These are phyloP conservation scores for Ophiognomonia clavigignenti-juglandacearum DNA, from an alignment of 2,329 filamentous ascomycete genomes.

Conservation along the genomic window DNA sequence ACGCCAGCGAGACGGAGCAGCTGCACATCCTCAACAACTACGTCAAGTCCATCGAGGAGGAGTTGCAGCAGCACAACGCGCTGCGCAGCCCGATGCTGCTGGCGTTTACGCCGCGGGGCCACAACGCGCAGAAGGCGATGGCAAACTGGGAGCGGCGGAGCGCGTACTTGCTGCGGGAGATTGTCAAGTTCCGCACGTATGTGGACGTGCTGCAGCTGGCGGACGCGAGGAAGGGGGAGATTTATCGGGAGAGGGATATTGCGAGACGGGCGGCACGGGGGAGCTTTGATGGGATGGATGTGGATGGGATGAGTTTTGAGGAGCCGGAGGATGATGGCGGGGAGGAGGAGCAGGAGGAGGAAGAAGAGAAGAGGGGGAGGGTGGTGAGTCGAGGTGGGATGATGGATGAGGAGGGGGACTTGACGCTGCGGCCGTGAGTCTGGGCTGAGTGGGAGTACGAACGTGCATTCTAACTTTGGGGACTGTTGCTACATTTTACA, in stretches of 20 bases:
- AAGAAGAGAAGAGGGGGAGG: slow-evolving; percentile 20
- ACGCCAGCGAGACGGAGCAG: slow-evolving; percentile 74
- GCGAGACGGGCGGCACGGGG: slow-evolving; percentile 45
- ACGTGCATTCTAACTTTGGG: too few relatives aligned
- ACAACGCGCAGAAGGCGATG: slow-evolving; percentile 80
- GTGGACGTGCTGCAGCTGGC: slow-evolving; percentile 79
- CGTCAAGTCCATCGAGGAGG: slow-evolving; percentile 78
- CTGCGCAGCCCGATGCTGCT: slow-evolving; percentile 81
- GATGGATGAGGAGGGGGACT: background rate
- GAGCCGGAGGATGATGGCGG: background rate
- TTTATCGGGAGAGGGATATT: slow-evolving; percentile 58
- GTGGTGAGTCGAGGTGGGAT: slow-evolving; percentile 2
- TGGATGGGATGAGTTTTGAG: slow-evolving; percentile 22
- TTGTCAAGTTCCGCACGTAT: slow-evolving; percentile 94
- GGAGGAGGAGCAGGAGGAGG: background rate
- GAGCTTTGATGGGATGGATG: slow-evolving; percentile 33
- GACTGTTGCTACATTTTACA: background rate
- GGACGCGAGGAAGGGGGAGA: slow-evolving; percentile 62
- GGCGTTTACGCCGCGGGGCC: slow-evolving; percentile 79
- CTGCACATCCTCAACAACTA: slow-evolving; percentile 70
- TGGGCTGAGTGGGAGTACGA: too few relatives aligned
- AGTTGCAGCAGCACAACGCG: slow-evolving; percentile 83
- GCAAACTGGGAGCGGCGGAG: slow-evolving; percentile 97
- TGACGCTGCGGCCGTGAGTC: slow-evolving; percentile 2
- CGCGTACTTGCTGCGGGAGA: slow-evolving; percentile 84